Evolutionary conservation across 805 yeast species (phyloP).

Genomic region (Kodamaea sagamina): DNA sequence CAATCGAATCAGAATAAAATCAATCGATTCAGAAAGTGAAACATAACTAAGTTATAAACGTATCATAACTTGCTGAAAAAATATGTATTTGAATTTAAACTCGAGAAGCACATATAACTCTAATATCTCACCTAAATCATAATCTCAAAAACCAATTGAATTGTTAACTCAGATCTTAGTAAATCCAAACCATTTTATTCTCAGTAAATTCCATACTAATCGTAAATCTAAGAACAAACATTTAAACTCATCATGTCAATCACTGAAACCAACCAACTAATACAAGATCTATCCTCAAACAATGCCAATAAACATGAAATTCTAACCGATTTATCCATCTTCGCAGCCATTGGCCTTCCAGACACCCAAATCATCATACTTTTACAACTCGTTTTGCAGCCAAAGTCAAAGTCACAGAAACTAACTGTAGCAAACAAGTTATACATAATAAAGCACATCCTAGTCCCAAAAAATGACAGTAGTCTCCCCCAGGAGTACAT

Average conservation of each 20-base stretch:
- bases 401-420: background rate
- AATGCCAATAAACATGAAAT: background rate
- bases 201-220: too few species aligned
- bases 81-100: too few species aligned
- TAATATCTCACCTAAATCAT: too few species aligned
- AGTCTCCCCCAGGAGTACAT: constrained; percentile 4
- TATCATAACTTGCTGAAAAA: too few species aligned
- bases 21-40: too few species aligned
- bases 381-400: constrained; percentile 4
- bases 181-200: too few species aligned
- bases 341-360: background rate
- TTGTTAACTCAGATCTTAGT: too few species aligned
- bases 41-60: too few species aligned
- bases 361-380: background rate
- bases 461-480: constrained; percentile 6
- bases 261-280: background rate
- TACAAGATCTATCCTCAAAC: background rate
- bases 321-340: background rate
- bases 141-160: too few species aligned
- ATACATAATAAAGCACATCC: constrained; percentile 5
- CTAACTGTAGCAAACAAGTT: constrained; percentile 6
- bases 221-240: background rate
- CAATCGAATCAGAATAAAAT: too few species aligned
- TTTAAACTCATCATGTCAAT: background rate
- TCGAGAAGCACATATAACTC: too few species aligned